Conservation (phyloP, 129 eudicot genomes). For the Logfia minima region DNA sequence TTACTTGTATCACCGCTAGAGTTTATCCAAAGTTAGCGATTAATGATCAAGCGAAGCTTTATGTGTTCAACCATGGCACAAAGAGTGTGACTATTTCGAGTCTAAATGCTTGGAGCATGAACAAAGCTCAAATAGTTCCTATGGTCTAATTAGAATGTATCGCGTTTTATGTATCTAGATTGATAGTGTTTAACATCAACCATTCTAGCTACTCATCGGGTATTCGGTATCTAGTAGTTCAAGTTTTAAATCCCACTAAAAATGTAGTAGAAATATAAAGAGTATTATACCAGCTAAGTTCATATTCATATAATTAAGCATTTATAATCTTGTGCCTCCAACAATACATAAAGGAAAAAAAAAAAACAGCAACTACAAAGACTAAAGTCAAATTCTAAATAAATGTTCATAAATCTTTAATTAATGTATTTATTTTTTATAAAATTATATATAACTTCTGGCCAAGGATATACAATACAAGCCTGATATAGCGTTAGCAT, state of each 20-base stretch:
- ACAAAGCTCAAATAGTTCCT: conserved; percentile 35
- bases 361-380: no score
- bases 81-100: conserved; percentile 27
- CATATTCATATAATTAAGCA: neutral
- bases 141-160: neutral
- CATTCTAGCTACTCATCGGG: neutral
- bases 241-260: neutral
- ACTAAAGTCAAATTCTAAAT: no score
- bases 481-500: no score
- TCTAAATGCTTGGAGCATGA: conserved; percentile 50
- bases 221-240: neutral
- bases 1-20: conserved; percentile 54
- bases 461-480: no score
- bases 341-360: no score
- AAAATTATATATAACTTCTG: no score
- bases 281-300: neutral
- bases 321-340: no score
- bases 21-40: conserved; percentile 53
- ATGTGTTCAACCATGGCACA: conserved; percentile 48
- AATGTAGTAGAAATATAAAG: neutral
- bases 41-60: conserved; percentile 40
- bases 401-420: no score
- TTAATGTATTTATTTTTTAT: no score
- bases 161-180: neutral
- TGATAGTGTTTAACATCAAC: neutral